Evolutionary conservation across 306 rosid genomes (phyloP).

Genomic region (Vigna unguiculata): DNA sequence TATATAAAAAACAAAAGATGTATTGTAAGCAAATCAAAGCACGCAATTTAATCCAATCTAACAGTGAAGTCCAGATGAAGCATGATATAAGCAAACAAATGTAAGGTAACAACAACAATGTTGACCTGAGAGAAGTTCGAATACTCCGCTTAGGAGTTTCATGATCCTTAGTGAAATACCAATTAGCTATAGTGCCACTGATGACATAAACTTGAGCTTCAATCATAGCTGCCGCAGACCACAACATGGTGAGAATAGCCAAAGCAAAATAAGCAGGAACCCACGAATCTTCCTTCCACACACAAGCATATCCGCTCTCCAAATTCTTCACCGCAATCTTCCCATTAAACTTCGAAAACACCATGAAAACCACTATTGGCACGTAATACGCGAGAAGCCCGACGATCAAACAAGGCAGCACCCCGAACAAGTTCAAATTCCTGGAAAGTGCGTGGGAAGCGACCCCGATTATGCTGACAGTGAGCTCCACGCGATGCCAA

Average conservation of each 20-base stretch:
- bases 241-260: slow-evolving; percentile 89
- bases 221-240: slow-evolving; percentile 79
- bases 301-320: slow-evolving; percentile 62
- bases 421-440: slow-evolving; percentile 73
- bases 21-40: slow-evolving; percentile 21
- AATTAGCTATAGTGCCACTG: slow-evolving; percentile 85
- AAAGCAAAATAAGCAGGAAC: slow-evolving; percentile 86
- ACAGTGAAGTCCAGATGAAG: neutral
- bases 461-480: slow-evolving; percentile 76
- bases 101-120: slow-evolving; percentile 18
- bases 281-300: slow-evolving; percentile 91
- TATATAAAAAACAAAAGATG: slow-evolving; percentile 2
- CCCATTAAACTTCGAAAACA: slow-evolving; percentile 80
- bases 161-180: slow-evolving; percentile 81
- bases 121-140: slow-evolving; percentile 81
- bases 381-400: slow-evolving; percentile 66
- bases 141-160: slow-evolving; percentile 60
- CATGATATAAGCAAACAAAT: slow-evolving; percentile 14
- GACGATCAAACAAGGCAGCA: slow-evolving; percentile 66
- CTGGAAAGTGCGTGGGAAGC: slow-evolving; percentile 74
- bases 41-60: neutral
- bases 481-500: slow-evolving; percentile 90
- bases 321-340: slow-evolving; percentile 52
- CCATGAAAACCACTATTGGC: slow-evolving; percentile 82
- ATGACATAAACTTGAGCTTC: slow-evolving; percentile 90